Base-by-base conservation (phyloP, 257 asterid genomes). In the Solanum raphanifolium region DNA sequence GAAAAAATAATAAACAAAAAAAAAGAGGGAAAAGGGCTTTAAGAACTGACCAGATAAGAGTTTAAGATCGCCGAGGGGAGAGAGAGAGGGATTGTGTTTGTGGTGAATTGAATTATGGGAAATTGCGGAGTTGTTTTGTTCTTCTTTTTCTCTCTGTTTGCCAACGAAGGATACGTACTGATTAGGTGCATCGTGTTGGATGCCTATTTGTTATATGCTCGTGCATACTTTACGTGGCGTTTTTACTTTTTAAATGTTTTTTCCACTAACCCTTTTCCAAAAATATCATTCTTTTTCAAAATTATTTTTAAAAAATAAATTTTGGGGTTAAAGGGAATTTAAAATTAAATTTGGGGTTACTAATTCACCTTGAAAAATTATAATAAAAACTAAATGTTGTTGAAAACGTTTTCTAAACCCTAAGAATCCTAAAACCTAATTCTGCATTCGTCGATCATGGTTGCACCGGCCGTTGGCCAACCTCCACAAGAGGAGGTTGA, bases 171-270 rank as follows among this genome's bases (percentile, higher is more conserved):
- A 82, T 82, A 29, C 85, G 62, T 82, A 82, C 85, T 82, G 69
- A 48, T 46, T 82, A 48, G 69, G 41, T 29, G 69, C 3, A 82
- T 10, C 85, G 85, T 82, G 85, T 46, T 29, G 29, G 85, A 48
- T 29, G 58, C 85, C 39, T 82, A 82, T 82, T 82, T 82, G 85
- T 48, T 15, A 8, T 48, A 27, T 52, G 29, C 85, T 9, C 85
- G 85, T 48, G 85, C 69, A 82, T 48, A 46, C 85, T 29, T 82
- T 82, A 82, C 85, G 85, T 82, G 85, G 68, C 85, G 69, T 79
- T 43, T 43, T 2, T 79, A 43, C 84, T 25, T 43, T 76, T 39
- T 0, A 39, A 39, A 76, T 76, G 7, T 34, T 76, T 27, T 43
- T 43, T 79, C 66, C n/a, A 79, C 25, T 4, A 39, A 76, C 36